phyloP scores from a whole-genome alignment of 2,329 filamentous ascomycete genomes.

The Fusarium cicatricum region DNA sequence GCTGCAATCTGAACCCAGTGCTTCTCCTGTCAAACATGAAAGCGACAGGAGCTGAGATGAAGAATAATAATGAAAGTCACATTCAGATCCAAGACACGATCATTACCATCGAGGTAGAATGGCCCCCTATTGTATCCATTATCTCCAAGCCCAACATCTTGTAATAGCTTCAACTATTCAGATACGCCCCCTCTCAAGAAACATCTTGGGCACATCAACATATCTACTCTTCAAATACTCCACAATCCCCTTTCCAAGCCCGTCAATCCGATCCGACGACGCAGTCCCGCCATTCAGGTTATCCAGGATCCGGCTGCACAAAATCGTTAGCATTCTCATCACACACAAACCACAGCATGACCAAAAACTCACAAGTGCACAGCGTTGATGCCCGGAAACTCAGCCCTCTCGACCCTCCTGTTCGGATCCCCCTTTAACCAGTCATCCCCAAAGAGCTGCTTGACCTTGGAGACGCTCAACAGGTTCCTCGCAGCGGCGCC shows the following conservation, averaged over 20 bases:
- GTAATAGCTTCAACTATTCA: background rate
- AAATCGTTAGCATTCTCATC: constrained; percentile 5
- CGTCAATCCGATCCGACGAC: constrained; percentile 54
- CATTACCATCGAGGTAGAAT: too few relatives aligned
- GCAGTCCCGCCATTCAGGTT: constrained; percentile 56
- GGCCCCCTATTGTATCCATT: too few relatives aligned
- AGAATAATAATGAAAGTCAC: too few relatives aligned
- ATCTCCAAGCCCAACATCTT: too few relatives aligned
- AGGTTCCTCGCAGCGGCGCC: constrained; percentile 58
- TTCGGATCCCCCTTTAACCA: constrained; percentile 46
- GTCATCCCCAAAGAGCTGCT: constrained; percentile 49
- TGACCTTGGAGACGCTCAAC: constrained; percentile 51
- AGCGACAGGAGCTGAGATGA: too few relatives aligned
- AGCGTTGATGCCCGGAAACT: constrained; percentile 49
- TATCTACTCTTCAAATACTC: constrained; percentile 55
- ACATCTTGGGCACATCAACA: constrained; percentile 55
- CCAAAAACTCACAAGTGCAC: constrained; percentile 39
- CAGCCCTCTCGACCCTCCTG: constrained; percentile 52
- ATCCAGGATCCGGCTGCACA: constrained; percentile 49
- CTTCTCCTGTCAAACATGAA: too few relatives aligned
- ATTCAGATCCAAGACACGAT: too few relatives aligned
- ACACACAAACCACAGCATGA: background rate
- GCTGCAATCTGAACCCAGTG: too few relatives aligned
- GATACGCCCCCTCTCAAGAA: constrained; percentile 51
- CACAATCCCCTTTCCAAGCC: constrained; percentile 55